Conservation (phyloP, 1,284 basidiomycete genomes). For the Puccinia brachypodii region DNA sequence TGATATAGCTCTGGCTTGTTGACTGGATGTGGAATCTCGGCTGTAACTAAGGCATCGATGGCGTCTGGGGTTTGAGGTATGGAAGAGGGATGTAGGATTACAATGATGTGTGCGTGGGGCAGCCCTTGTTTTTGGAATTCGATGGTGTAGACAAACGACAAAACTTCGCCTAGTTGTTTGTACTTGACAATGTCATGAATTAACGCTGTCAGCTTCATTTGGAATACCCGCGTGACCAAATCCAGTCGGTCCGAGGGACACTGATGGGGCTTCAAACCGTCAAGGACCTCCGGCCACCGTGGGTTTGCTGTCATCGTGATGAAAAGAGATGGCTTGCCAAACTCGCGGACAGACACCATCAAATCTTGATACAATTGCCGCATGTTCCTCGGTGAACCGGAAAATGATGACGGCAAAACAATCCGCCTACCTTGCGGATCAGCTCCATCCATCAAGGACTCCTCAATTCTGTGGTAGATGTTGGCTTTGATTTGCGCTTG, state of each 20-base stretch:
- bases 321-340: conserved; percentile 25
- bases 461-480: neutral
- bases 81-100: conserved; percentile 38
- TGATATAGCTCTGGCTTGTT: neutral
- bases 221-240: conserved; percentile 16
- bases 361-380: conserved; percentile 13
- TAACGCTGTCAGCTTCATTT: neutral
- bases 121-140: conserved; percentile 60
- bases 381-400: neutral
- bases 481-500: neutral
- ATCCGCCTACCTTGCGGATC: neutral
- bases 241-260: neutral
- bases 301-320: conserved; percentile 27
- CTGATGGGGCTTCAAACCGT: neutral
- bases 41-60: neutral
- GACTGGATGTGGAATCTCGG: neutral
- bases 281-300: neutral
- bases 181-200: neutral
- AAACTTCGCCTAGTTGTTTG: neutral
- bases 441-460: neutral
- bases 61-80: neutral
- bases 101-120: conserved; percentile 59
- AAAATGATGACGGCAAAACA: conserved; percentile 2
- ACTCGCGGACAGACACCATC: neutral
- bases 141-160: conserved; percentile 54